A percentile compares a stretch with the other conserved stretches of the same genome.
These are phyloP conservation scores for Leccinum subtestaceum DNA, from an alignment of 768 basidiomycete genomes.

Conservation along the genomic window DNA sequence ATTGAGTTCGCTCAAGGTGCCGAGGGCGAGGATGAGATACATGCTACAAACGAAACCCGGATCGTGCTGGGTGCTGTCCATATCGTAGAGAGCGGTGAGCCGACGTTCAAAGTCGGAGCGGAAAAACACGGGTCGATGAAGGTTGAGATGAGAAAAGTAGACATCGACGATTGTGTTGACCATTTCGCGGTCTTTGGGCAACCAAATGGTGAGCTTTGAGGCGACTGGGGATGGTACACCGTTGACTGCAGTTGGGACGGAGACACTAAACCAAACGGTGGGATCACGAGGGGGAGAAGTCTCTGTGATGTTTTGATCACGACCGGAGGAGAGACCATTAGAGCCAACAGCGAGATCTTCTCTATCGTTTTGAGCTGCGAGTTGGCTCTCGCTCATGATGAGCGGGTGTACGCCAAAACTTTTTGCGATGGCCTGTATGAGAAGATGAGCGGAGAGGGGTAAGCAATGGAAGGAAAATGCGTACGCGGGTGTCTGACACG, in stretches of 20 bases:
- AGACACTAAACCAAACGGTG: conserved; percentile 56
- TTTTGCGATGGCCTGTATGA: conserved; percentile 60
- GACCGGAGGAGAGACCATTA: conserved; percentile 64
- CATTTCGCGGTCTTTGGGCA: conserved; percentile 75
- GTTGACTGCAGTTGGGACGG: conserved; percentile 47
- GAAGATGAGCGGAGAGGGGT: conserved; percentile 5
- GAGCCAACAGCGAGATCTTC: conserved; percentile 81
- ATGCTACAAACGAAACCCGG: conserved; percentile 77
- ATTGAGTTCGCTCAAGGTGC: conserved; percentile 80
- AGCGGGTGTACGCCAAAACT: conserved; percentile 74
- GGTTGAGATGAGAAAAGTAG: conserved; percentile 76
- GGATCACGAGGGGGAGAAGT: conserved; percentile 57
- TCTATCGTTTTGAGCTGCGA: conserved; percentile 50
- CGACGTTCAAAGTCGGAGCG: conserved; percentile 65
- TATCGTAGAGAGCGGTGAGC: conserved; percentile 65
- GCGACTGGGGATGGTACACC: conserved; percentile 17
- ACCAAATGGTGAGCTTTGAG: conserved; percentile 48
- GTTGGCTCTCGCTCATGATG: conserved; percentile 63
- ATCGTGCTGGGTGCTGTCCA: conserved; percentile 52
- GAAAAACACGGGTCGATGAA: conserved; percentile 74
- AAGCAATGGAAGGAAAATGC: not conserved
- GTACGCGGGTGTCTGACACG: conserved; percentile 66
- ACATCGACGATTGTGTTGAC: conserved; percentile 59
- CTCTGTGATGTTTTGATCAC: conserved; percentile 59
- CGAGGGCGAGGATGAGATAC: conserved; percentile 76